phyloP scores from a whole-genome alignment of 1,284 basidiomycete genomes.

The Chiua sp. region DNA sequence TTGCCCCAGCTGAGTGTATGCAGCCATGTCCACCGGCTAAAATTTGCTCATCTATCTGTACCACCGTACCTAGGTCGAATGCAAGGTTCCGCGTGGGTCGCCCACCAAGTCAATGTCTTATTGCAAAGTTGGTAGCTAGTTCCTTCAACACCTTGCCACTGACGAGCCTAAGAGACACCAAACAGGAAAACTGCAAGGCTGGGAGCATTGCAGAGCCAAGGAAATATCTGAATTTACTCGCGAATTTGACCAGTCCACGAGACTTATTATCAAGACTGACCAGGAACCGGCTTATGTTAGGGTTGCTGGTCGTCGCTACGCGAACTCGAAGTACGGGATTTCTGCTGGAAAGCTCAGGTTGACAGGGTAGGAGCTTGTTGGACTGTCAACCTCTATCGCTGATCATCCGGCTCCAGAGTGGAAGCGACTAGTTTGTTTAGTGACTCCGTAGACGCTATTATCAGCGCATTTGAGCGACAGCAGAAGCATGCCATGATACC shows the following conservation, averaged over 20 bases:
- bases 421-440: slow-evolving; percentile 48
- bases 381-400: too few relatives aligned
- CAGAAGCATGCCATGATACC: slow-evolving; percentile 22
- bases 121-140: slow-evolving; percentile 36
- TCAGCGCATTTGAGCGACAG: slow-evolving; percentile 40
- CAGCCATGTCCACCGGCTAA: background rate
- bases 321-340: slow-evolving; percentile 3
- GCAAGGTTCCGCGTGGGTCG: slow-evolving; percentile 43
- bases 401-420: slow-evolving; percentile 26
- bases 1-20: slow-evolving; percentile 42
- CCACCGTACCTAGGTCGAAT: slow-evolving; percentile 13
- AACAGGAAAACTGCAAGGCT: slow-evolving; percentile 33
- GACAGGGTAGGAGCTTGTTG: slow-evolving; percentile 10
- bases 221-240: slow-evolving; percentile 10
- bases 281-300: background rate
- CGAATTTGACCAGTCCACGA: slow-evolving; percentile 18
- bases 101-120: slow-evolving; percentile 37
- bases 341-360: slow-evolving; percentile 13
- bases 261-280: slow-evolving; percentile 6
- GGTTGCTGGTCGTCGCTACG: slow-evolving; percentile 1
- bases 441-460: slow-evolving; percentile 36
- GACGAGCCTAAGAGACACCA: slow-evolving; percentile 19
- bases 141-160: background rate
- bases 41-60: background rate
- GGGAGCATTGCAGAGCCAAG: slow-evolving; percentile 27